Conservation (phyloP, 495 filamentous ascomycete genomes). For the Penicillium psychrofluorescens region DNA sequence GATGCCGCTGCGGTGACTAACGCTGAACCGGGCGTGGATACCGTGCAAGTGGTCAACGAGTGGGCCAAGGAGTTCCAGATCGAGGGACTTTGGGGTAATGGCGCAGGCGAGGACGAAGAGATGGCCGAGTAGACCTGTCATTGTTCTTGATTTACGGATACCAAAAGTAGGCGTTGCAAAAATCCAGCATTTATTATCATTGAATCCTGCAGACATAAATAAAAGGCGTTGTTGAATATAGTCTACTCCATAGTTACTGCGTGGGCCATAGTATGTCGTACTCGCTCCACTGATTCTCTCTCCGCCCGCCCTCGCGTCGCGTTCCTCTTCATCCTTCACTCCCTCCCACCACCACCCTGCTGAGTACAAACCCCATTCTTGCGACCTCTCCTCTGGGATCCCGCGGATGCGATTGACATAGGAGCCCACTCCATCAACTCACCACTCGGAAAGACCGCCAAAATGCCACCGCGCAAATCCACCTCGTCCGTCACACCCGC, state of each 20-base stretch:
- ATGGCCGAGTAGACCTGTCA: slow-evolving; percentile 35
- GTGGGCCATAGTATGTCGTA: neutral
- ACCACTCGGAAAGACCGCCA: neutral
- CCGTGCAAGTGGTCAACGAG: slow-evolving; percentile 80
- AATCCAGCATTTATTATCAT: slow-evolving; percentile 5
- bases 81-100: slow-evolving; percentile 84
- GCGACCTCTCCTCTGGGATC: too few species aligned
- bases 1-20: slow-evolving; percentile 21
- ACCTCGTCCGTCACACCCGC: slow-evolving; percentile 24
- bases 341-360: neutral
- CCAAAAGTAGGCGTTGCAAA: slow-evolving; percentile 28
- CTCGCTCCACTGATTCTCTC: slow-evolving; percentile 9
- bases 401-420: too few species aligned
- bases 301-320: slow-evolving; percentile 11
- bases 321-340: neutral
- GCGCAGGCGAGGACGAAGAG: slow-evolving; percentile 36
- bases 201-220: neutral
- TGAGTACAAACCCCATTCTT: too few species aligned
- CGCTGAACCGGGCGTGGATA: slow-evolving; percentile 44
- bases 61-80: slow-evolving; percentile 97
- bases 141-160: slow-evolving; percentile 25
- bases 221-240: neutral
- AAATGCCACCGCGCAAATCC: slow-evolving; percentile 32
- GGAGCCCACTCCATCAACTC: neutral
- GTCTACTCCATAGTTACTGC: neutral